Evolutionary conservation across 2,329 filamentous ascomycete species (phyloP).

Genomic region (Coniochaeta sp.): DNA sequence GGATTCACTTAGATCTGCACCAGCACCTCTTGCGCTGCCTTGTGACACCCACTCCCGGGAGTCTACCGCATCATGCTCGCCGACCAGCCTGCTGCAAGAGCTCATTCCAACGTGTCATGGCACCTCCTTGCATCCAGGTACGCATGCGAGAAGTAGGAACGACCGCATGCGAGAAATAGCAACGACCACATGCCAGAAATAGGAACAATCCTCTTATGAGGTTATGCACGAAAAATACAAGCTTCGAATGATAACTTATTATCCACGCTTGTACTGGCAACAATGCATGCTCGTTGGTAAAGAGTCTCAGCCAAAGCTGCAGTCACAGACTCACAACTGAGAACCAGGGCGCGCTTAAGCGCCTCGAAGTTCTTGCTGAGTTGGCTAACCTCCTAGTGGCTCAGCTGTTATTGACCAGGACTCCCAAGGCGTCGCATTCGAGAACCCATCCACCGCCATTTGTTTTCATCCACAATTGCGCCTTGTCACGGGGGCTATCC

Average conservation of each 20-base stretch:
- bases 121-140: neutral
- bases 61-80: neutral
- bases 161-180: too few relatives aligned
- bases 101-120: neutral
- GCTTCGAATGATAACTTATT: too few relatives aligned
- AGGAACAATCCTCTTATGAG: neutral
- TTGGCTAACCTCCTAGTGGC: neutral
- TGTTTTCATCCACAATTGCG: neutral
- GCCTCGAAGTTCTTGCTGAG: neutral
- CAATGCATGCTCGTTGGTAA: neutral
- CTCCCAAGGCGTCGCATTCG: neutral
- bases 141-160: neutral
- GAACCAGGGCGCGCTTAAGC: neutral
- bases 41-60: neutral
- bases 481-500: neutral
- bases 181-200: neutral
- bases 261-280: neutral
- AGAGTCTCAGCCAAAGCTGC: neutral
- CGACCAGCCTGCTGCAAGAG: neutral
- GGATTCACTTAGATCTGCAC: neutral
- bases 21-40: neutral
- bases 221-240: neutral
- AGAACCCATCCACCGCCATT: neutral
- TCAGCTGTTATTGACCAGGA: neutral
- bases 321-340: neutral